Conservation (phyloP, 805 yeast genomes). For the Ogataea pilisensis region DNA sequence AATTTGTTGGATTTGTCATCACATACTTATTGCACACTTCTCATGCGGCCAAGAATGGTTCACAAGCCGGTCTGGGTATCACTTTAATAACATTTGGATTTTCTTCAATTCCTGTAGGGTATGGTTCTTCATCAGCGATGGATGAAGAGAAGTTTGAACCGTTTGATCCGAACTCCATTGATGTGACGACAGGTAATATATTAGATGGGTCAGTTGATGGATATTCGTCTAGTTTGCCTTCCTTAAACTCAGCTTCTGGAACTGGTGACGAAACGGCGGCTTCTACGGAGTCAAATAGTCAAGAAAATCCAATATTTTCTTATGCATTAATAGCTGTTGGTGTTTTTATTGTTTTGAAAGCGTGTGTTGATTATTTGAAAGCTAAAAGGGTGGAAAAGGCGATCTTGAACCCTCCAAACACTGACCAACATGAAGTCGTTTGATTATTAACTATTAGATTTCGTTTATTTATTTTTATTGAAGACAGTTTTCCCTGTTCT, state of each 20-base stretch:
- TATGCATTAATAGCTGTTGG: slow-evolving; percentile 67
- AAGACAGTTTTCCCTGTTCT: background rate
- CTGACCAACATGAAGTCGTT: background rate
- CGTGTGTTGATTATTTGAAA: slow-evolving; percentile 65
- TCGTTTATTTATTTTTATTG: no score
- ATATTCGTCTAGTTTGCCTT: slow-evolving; percentile 22
- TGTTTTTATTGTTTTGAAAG: slow-evolving; percentile 54
- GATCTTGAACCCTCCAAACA: slow-evolving; percentile 32
- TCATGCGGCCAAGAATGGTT: slow-evolving; percentile 95
- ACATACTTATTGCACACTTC: slow-evolving; percentile 92
- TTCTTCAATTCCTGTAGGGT: slow-evolving; percentile 44
- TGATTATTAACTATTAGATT: no score
- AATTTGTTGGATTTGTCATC: slow-evolving; percentile 85
- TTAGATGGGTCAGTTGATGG: slow-evolving; percentile 26
- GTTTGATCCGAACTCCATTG: slow-evolving; percentile 53
- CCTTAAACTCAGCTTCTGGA: slow-evolving; percentile 3
- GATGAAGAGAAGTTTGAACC: slow-evolving; percentile 45
- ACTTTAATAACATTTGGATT: slow-evolving; percentile 74
- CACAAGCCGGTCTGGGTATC: slow-evolving; percentile 85
- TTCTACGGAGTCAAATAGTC: slow-evolving; percentile 8
- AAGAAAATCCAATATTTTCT: slow-evolving; percentile 50
- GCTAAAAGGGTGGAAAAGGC: slow-evolving; percentile 74
- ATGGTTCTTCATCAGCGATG: slow-evolving; percentile 18
- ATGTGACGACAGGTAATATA: slow-evolving; percentile 28
- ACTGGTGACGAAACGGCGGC: slow-evolving; percentile 10